Conservation (phyloP, 495 filamentous ascomycete species). For the Aspergillus coremiiformis region DNA sequence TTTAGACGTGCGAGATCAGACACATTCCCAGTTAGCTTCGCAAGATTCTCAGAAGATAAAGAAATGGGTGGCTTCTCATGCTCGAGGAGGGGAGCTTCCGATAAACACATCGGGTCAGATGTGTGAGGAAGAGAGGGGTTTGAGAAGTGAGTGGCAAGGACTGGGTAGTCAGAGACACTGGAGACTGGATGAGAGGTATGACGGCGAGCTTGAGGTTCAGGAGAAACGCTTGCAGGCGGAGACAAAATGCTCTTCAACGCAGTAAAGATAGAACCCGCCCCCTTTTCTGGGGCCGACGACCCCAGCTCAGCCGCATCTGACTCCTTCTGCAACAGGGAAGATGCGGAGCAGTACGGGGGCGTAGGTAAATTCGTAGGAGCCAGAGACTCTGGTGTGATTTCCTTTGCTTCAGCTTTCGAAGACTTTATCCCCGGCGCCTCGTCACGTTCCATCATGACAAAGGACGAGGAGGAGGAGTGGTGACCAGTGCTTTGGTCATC, state of each 20-base stretch:
- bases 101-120: conserved; percentile 50
- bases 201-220: conserved; percentile 42
- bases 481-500: conserved; percentile 16
- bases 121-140: conserved; percentile 57
- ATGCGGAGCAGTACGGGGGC: conserved; percentile 34
- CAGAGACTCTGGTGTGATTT: conserved; percentile 17
- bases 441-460: conserved; percentile 36
- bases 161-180: conserved; percentile 57
- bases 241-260: conserved; percentile 39
- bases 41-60: conserved; percentile 59
- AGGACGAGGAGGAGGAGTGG: conserved; percentile 28
- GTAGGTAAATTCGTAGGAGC: conserved; percentile 32
- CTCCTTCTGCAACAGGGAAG: conserved; percentile 39
- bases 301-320: conserved; percentile 33
- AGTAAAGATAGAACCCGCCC: conserved; percentile 32
- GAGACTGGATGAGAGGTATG: conserved; percentile 53
- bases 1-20: conserved; percentile 55
- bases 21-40: conserved; percentile 81
- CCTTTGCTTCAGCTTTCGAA: conserved; percentile 17
- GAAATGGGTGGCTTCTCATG: conserved; percentile 44
- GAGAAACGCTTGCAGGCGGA: conserved; percentile 20
- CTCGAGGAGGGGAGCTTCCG: conserved; percentile 44
- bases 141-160: conserved; percentile 66
- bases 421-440: conserved; percentile 26
- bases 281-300: conserved; percentile 28